Evolutionary conservation across 306 rosid genomes (phyloP).

Genomic region (Senna siamea): DNA sequence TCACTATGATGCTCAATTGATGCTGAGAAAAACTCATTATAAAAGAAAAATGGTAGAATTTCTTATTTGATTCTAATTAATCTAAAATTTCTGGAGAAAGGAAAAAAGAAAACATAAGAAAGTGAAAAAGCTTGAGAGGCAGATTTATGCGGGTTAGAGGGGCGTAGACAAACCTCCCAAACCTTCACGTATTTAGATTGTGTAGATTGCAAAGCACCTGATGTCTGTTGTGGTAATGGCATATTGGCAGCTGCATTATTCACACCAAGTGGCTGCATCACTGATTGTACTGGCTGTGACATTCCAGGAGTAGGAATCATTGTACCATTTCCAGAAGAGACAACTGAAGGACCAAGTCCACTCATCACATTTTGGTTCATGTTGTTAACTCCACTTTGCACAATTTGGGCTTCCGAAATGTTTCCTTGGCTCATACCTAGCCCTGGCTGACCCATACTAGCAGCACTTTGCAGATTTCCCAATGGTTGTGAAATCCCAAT

Average conservation of each 20-base stretch:
- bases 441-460: constrained; percentile 80
- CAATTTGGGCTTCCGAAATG: constrained; percentile 74
- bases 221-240: constrained; percentile 72
- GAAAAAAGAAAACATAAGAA: constrained; percentile 12
- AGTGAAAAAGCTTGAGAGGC: neutral
- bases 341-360: constrained; percentile 76
- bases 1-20: too few relatives aligned
- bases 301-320: constrained; percentile 99
- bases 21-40: too few relatives aligned
- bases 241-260: constrained; percentile 69
- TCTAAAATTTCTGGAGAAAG: constrained; percentile 14
- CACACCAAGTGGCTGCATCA: constrained; percentile 68
- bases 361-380: constrained; percentile 82
- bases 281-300: constrained; percentile 80
- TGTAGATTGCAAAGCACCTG: constrained; percentile 67
- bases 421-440: constrained; percentile 83
- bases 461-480: constrained; percentile 78
- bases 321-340: constrained; percentile 83
- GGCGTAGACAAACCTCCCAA: constrained; percentile 81
- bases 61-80: constrained; percentile 5
- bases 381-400: constrained; percentile 76
- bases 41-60: constrained; percentile 1
- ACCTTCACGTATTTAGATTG: constrained; percentile 93
- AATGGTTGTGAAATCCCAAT: constrained; percentile 81
- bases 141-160: constrained; percentile 17